phyloP scores from a whole-genome alignment of 305 asterid genomes.

The Petunia hybrid region DNA sequence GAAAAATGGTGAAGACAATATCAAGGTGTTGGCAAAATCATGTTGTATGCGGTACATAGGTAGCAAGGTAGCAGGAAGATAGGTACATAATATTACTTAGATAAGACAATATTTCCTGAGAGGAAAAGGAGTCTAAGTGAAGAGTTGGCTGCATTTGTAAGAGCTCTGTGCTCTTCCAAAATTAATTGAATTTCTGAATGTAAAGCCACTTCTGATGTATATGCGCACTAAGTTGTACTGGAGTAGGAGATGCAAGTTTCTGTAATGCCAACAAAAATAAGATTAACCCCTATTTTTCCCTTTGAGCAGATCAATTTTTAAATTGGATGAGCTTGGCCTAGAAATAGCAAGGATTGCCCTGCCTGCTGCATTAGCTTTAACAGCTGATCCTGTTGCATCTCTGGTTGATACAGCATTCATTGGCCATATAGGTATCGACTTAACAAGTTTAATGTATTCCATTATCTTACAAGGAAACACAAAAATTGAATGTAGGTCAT shows the following conservation, averaged over 20 bases:
- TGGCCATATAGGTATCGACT: slow-evolving; percentile 73
- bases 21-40: neutral
- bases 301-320: slow-evolving; percentile 57
- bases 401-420: slow-evolving; percentile 80
- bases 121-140: neutral
- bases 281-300: neutral
- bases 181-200: neutral
- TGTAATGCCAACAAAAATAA: neutral
- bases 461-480: neutral
- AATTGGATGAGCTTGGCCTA: slow-evolving; percentile 72
- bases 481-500: neutral
- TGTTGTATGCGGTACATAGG: no score
- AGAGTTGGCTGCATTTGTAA: neutral
- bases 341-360: slow-evolving; percentile 74
- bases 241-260: neutral
- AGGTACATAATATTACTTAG: no score
- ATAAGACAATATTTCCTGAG: neutral
- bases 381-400: slow-evolving; percentile 92
- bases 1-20: no score
- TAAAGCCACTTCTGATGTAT: neutral
- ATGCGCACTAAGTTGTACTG: neutral
- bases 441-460: neutral
- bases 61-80: no score
- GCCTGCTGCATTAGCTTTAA: slow-evolving; percentile 84
- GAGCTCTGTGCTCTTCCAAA: neutral